Evolutionary conservation across 1,284 basidiomycete genomes (phyloP).

Genomic region (Heterobasidion parviporum): DNA sequence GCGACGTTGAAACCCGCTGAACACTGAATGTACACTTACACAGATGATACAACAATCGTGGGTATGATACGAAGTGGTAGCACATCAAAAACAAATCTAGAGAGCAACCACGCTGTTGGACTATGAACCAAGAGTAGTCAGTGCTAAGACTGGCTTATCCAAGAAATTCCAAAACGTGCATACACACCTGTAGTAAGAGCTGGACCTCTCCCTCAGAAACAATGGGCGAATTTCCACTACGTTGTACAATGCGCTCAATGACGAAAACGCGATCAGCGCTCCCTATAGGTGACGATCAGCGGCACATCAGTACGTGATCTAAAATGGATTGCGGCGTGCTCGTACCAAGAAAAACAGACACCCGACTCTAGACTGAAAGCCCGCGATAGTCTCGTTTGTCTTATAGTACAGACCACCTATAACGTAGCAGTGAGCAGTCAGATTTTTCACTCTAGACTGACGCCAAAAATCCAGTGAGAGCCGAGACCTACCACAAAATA

Average conservation of each 20-base stretch:
- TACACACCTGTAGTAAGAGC: conserved; percentile 63
- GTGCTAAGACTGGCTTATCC: conserved; percentile 2
- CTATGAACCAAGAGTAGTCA: conserved; percentile 26
- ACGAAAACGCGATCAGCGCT: conserved; percentile 80
- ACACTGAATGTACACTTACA: conserved; percentile 36
- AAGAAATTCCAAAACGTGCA: neutral
- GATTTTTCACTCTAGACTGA: neutral
- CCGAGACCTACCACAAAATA: conserved; percentile 58
- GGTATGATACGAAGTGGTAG: conserved; percentile 79
- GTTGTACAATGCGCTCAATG: conserved; percentile 82
- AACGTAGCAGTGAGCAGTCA: neutral
- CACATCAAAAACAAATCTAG: conserved; percentile 78
- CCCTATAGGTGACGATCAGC: conserved; percentile 38
- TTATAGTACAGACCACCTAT: conserved; percentile 78
- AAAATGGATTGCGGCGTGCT: conserved; percentile 4
- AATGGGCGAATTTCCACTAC: conserved; percentile 73
- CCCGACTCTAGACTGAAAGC: conserved; percentile 89
- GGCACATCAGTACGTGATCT: neutral
- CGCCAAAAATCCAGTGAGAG: neutral
- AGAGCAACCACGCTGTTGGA: conserved; percentile 82
- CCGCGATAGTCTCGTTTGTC: conserved; percentile 73
- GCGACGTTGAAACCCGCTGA: conserved; percentile 2
- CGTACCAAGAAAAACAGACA: conserved; percentile 83
- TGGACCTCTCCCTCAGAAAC: conserved; percentile 82
- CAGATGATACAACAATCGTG: conserved; percentile 73